These are phyloP conservation scores for Chlorella ohadii DNA, from an alignment of 139 green algal species.

Conservation along the genomic window DNA sequence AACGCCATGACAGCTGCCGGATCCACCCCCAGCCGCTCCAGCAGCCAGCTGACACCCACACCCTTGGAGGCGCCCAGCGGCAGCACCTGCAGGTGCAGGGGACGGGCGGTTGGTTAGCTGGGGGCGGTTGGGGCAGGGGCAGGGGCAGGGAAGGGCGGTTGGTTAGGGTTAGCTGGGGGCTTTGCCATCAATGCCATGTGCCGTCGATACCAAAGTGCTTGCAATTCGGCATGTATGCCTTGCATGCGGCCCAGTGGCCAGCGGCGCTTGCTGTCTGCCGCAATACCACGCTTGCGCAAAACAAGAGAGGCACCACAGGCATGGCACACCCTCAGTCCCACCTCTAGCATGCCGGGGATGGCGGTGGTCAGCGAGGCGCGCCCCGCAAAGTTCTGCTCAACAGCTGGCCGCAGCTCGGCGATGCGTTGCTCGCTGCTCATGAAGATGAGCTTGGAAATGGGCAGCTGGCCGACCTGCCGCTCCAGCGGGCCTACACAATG, in stretches of 20 bases:
- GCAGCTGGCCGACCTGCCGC: not conserved
- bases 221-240: too few species aligned
- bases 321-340: too few species aligned
- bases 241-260: too few species aligned
- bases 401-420: not conserved
- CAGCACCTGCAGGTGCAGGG: constrained; percentile 50
- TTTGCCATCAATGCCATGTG: too few species aligned
- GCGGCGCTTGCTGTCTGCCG: too few species aligned
- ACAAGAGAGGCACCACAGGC: too few species aligned
- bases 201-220: too few species aligned
- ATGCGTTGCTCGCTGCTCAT: constrained; percentile 56
- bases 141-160: too few species aligned
- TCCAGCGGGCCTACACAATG: constrained; percentile 10
- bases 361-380: constrained; percentile 69
- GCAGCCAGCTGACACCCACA: constrained; percentile 56
- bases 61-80: constrained; percentile 78
- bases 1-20: constrained; percentile 74
- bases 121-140: too few species aligned
- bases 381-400: constrained; percentile 44
- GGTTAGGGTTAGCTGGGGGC: too few species aligned
- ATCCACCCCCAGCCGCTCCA: constrained; percentile 56
- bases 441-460: constrained; percentile 78
- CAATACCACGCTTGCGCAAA: too few species aligned
- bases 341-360: constrained; percentile 92
- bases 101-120: too few species aligned